Evolutionary conservation across 805 yeast genomes (phyloP), one percentile per base, ranked within the genome.

Genomic region (Candida nitratophila): DNA sequence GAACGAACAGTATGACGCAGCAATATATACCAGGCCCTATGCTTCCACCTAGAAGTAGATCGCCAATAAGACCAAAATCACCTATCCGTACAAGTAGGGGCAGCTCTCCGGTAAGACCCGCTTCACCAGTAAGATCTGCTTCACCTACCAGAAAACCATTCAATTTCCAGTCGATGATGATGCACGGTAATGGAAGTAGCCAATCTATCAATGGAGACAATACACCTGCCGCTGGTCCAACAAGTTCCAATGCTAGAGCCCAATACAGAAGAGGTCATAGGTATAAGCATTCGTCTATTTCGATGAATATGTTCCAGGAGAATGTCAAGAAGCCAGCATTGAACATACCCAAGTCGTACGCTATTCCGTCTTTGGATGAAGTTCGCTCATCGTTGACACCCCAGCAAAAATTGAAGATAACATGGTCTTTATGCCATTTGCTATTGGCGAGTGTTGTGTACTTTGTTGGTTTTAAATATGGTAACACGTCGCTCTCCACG

Each of bases 301-400:
- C 96, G 5, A 85, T 91, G 93, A 90, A 91, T 61, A 75, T 91
- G 60, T 91, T 93, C 60, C 96, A 87, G 62, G 97, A 91, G 57
- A 22, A 15, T 14, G 21, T 27, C 11, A 77, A 71, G 35, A 71
- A 81, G 32, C 81, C 84, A 4, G 84, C 89, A 1, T 64, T 70
- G 31, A 70, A 78, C 36, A 66, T 81, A 16, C 86, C 89, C 0
- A 75, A 74, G 31, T 74, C 74, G 53, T 74, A 82, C 50, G 86
- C 89, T 16, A 79, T 89, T 9, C 96, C 96, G 1, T 82, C 77
- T 21, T 55, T 74, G 15, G 58, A 59, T 15, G 96, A 91, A 59
- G 72, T 86, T 42, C 50, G 76, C 29, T 70, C 70, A 20, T 81
- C 88, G 46, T 69, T 88, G 46, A 73, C 75, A 1, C 54, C 65